Evolutionary conservation across 2,329 filamentous ascomycete species (phyloP).

Genomic region (Ascochyta koolunga): DNA sequence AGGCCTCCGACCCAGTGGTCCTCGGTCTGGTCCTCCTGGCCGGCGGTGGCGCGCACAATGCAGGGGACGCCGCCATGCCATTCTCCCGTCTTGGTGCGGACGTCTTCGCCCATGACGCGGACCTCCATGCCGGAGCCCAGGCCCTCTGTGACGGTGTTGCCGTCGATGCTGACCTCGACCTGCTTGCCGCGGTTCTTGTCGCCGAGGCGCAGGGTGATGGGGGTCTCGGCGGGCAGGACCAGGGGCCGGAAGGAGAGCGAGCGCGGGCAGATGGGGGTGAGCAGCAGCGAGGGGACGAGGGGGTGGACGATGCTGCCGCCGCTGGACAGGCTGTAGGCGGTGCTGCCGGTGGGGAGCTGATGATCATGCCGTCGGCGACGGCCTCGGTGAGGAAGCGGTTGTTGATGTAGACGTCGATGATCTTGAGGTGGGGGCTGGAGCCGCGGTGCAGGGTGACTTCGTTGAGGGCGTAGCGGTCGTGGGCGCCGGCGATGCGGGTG

Average conservation of each 20-base stretch:
- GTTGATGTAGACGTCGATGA: conserved; percentile 90
- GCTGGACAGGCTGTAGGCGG: conserved; percentile 91
- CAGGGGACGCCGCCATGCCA: conserved; percentile 87
- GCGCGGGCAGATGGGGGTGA: conserved; percentile 93
- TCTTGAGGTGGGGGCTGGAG: conserved; percentile 84
- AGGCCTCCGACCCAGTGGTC: conserved; percentile 97
- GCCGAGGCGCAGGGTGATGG: conserved; percentile 81
- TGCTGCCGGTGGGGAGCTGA: conserved; percentile 92
- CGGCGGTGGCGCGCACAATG: conserved; percentile 70
- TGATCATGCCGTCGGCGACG: conserved; percentile 92
- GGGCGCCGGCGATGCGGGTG: conserved; percentile 48
- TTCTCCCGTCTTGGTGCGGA: conserved; percentile 55
- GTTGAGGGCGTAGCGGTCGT: conserved; percentile 77
- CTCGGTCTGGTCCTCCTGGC: conserved; percentile 60
- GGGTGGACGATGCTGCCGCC: conserved; percentile 95
- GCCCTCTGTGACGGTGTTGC: conserved; percentile 51
- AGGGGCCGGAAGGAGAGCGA: conserved; percentile 91
- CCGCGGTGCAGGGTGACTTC: conserved; percentile 94
- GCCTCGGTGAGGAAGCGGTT: conserved; percentile 90
- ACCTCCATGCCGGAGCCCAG: conserved; percentile 69
- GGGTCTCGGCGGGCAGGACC: conserved; percentile 84
- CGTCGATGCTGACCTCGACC: conserved; percentile 59
- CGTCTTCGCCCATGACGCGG: conserved; percentile 83
- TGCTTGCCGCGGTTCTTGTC: conserved; percentile 59
- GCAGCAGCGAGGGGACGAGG: conserved; percentile 81